phyloP scores from a whole-genome alignment of 2,329 filamentous ascomycete species.

The Xylaria sp. region DNA sequence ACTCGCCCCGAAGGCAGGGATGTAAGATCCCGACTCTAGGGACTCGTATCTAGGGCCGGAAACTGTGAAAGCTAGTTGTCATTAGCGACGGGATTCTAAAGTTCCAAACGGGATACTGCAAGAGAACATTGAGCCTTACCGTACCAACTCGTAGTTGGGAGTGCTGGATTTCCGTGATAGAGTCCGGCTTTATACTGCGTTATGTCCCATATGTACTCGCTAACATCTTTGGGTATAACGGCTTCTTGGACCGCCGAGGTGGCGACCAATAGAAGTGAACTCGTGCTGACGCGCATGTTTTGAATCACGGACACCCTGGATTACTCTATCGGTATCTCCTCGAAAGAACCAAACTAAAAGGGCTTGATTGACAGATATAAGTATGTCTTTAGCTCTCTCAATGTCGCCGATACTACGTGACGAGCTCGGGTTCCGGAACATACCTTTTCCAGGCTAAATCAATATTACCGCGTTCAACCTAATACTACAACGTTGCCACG shows the following conservation, averaged over 20 bases:
- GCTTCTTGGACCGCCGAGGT: not conserved
- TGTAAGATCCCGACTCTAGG: not conserved
- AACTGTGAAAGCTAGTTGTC: slow-evolving; percentile 10
- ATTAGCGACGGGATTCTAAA: not conserved
- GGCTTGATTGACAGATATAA: not conserved
- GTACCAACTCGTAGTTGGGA: slow-evolving; percentile 22
- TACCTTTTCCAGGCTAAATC: slow-evolving; percentile 6
- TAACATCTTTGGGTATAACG: not conserved
- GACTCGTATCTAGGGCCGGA: slow-evolving; percentile 4
- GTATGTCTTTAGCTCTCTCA: not conserved
- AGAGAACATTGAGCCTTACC: slow-evolving; percentile 5
- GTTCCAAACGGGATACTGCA: not conserved
- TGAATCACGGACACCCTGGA: not conserved
- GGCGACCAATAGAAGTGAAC: not conserved
- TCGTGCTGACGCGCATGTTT: slow-evolving; percentile 4
- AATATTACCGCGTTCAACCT: slow-evolving; percentile 10
- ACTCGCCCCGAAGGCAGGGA: slow-evolving; percentile 18
- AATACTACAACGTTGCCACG: slow-evolving; percentile 8
- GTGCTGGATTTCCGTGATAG: slow-evolving; percentile 24
- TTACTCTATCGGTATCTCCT: not conserved
- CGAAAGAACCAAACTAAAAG: not conserved
- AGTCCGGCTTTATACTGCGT: slow-evolving; percentile 26
- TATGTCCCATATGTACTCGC: slow-evolving; percentile 16
- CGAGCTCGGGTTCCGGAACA: not conserved
- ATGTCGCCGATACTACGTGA: not conserved